Evolutionary conservation across 257 asterid genomes (phyloP).

Genomic region (Linaria vulgaris): DNA sequence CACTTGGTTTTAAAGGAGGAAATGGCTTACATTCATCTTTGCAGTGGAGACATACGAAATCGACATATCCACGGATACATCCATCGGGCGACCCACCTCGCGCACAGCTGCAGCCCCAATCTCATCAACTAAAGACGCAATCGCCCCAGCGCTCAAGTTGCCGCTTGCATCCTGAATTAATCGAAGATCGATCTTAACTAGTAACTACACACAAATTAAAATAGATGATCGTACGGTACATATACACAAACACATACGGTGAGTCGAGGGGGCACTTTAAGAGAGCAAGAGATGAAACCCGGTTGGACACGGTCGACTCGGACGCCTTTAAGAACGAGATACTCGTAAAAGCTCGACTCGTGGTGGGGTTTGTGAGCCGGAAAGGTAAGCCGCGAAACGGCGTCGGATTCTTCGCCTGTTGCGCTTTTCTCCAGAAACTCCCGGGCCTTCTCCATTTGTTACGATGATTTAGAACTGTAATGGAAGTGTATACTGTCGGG

Average conservation of each 20-base stretch:
- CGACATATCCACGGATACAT: constrained; percentile 77
- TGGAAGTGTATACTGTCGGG: no score
- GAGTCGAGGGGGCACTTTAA: constrained; percentile 81
- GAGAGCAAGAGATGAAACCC: constrained; percentile 56
- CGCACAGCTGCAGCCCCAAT: constrained; percentile 64
- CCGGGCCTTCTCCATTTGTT: constrained; percentile 58
- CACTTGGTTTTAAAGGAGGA: not conserved
- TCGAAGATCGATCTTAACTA: not conserved
- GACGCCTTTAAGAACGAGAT: constrained; percentile 54
- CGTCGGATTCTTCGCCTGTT: constrained; percentile 38
- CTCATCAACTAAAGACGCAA: constrained; percentile 61
- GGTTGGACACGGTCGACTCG: constrained; percentile 55
- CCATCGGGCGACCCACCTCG: constrained; percentile 51
- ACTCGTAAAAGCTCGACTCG: constrained; percentile 68
- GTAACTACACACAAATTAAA: no score
- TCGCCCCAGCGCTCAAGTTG: constrained; percentile 58
- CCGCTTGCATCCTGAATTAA: constrained; percentile 56
- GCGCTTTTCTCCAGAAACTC: constrained; percentile 32
- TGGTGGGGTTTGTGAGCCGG: constrained; percentile 44
- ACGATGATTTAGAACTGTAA: no score
- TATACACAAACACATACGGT: no score
- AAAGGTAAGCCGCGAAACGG: constrained; percentile 42
- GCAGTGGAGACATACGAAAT: constrained; percentile 63
- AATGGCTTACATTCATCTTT: constrained; percentile 50
- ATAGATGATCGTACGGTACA: no score